These are phyloP conservation scores for Chenopodium formosanum DNA, from an alignment of 148 eudicot species.

Conservation along the genomic window DNA sequence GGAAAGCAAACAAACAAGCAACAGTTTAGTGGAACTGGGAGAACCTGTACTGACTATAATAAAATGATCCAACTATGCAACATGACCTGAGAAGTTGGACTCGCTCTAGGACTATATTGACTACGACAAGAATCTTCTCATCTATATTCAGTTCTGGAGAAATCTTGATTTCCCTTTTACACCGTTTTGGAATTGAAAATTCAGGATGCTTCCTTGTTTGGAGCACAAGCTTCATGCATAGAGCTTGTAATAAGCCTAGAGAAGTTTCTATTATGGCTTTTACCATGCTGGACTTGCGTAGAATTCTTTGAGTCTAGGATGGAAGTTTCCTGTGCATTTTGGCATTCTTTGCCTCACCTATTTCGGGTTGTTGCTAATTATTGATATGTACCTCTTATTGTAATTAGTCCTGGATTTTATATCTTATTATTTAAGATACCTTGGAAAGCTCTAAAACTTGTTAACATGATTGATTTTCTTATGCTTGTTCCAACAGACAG, in stretches of 20 bases:
- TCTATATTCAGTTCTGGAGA: background rate
- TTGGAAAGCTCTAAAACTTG: background rate
- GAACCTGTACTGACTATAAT: background rate
- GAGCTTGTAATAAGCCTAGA: background rate
- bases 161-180: too few relatives aligned
- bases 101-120: background rate
- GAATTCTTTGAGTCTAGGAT: background rate
- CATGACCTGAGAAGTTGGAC: background rate
- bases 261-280: background rate
- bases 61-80: background rate
- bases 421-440: background rate
- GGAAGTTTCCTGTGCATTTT: background rate
- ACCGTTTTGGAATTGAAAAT: background rate
- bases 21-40: background rate
- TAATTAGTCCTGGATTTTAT: background rate
- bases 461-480: background rate
- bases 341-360: background rate
- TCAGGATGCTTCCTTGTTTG: background rate
- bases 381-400: background rate
- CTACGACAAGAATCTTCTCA: background rate
- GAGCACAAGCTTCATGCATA: background rate
- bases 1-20: background rate
- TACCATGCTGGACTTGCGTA: background rate
- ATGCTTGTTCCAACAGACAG: slow-evolving; percentile 42
- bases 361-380: background rate